Conservation (phyloP, 768 basidiomycete genomes). For the Pholiota conissans region DNA sequence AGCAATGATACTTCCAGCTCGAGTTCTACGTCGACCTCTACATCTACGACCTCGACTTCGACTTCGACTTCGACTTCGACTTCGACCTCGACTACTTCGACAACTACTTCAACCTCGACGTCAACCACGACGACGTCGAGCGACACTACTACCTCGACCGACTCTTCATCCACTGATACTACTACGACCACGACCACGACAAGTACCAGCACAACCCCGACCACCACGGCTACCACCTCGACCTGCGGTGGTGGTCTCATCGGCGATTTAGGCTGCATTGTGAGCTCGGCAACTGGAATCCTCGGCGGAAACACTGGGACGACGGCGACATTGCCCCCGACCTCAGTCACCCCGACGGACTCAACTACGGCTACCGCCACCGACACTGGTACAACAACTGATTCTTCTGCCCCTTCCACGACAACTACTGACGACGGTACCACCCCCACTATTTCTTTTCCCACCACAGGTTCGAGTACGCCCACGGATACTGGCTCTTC, state of each 20-base stretch:
- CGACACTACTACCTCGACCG: neutral
- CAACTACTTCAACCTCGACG: neutral
- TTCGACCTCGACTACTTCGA: neutral
- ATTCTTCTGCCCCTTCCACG: neutral
- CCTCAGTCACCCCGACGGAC: neutral
- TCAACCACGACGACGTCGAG: neutral
- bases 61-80: neutral
- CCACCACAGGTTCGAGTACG: neutral
- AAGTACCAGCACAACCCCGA: neutral
- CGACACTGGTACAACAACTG: conserved; percentile 1
- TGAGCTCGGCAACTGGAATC: neutral
- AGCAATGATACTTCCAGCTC: neutral
- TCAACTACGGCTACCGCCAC: neutral
- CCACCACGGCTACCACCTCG: neutral
- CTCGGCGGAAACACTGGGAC: too few species aligned
- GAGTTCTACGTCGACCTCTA: neutral
- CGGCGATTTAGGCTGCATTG: neutral
- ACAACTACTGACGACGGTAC: neutral
- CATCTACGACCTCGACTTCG: neutral
- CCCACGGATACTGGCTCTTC: conserved; percentile 4
- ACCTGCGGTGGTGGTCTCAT: neutral
- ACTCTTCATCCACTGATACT: neutral
- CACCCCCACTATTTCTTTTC: neutral
- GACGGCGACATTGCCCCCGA: too few species aligned
- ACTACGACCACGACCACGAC: neutral